These are phyloP conservation scores for Clavulina sp. DNA, from an alignment of 768 basidiomycete genomes.

Conservation along the genomic window DNA sequence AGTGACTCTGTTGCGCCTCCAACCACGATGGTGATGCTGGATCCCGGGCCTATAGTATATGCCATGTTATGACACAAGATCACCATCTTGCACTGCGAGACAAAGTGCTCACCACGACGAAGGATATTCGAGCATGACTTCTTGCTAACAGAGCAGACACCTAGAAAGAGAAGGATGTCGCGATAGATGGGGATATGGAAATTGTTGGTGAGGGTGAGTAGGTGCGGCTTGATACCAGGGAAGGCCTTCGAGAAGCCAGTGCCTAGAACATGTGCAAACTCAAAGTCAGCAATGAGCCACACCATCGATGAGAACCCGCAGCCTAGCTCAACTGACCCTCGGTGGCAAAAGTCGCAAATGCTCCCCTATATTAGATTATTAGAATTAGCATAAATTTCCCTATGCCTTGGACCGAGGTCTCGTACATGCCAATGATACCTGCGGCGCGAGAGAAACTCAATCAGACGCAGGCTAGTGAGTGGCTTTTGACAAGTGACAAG, in stretches of 20 bases:
- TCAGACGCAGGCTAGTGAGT: background rate
- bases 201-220: constrained; percentile 79
- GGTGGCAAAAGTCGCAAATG: constrained; percentile 88
- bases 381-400: background rate
- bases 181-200: constrained; percentile 88
- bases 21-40: constrained; percentile 82
- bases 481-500: background rate
- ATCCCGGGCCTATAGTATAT: constrained; percentile 24
- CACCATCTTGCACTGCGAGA: background rate
- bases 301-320: background rate
- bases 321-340: constrained; percentile 37
- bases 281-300: background rate
- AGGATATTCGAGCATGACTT: constrained; percentile 81
- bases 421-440: constrained; percentile 97
- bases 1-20: constrained; percentile 93
- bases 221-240: constrained; percentile 83
- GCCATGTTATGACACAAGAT: background rate
- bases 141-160: constrained; percentile 87
- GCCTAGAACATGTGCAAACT: constrained; percentile 30
- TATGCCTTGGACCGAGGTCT: constrained; percentile 10
- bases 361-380: constrained; percentile 41
- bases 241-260: constrained; percentile 81
- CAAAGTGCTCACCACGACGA: constrained; percentile 21
- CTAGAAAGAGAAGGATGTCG: constrained; percentile 71
- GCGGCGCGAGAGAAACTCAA: constrained; percentile 7